Evolutionary conservation across 2,329 filamentous ascomycete species (phyloP).

Genomic region (Cercospora sp.): DNA sequence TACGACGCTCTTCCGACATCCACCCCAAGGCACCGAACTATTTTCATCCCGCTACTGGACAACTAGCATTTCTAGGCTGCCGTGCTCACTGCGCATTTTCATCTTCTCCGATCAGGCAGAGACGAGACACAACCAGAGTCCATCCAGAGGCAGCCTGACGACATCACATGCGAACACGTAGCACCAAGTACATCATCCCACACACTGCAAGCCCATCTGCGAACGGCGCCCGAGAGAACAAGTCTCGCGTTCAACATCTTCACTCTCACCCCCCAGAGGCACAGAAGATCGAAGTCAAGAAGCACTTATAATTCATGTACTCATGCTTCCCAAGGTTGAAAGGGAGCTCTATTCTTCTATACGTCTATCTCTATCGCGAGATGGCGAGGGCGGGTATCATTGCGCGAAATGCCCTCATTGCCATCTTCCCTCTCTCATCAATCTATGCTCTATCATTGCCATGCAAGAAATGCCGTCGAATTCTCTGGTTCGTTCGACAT

Average conservation of each 20-base stretch:
- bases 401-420: not conserved
- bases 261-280: not conserved
- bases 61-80: not conserved
- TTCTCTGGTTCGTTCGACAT: not conserved
- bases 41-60: not conserved
- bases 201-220: not conserved
- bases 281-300: not conserved
- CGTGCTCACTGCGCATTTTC: not conserved
- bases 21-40: not conserved
- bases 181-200: constrained; percentile 1
- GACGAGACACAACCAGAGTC: not conserved
- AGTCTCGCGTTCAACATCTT: not conserved
- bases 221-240: not conserved
- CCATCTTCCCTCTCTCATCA: not conserved
- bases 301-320: not conserved
- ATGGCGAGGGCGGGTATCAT: constrained; percentile 5
- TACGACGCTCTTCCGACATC: not conserved
- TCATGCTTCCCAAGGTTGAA: not conserved
- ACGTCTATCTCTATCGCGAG: not conserved
- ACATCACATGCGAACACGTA: constrained; percentile 9
- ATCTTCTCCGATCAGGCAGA: not conserved
- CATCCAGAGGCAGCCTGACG: not conserved
- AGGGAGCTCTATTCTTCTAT: not conserved
- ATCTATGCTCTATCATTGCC: not conserved
- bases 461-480: not conserved